Evolutionary conservation across 345 rosid species (phyloP), one percentile per base, ranked within the genome.

Genomic region (Trapa bicornis): DNA sequence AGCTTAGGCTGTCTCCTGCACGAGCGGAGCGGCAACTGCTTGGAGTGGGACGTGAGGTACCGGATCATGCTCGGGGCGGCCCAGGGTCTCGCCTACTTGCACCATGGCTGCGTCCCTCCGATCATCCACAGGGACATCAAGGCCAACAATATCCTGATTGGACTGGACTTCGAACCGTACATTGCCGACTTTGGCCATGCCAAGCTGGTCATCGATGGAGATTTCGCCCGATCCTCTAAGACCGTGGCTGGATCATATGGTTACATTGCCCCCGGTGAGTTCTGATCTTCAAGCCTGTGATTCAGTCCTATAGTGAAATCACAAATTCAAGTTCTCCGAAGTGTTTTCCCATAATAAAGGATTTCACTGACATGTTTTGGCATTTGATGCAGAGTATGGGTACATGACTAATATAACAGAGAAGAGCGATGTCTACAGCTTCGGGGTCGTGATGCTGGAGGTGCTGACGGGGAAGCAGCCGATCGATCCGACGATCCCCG

Each of bases 241-340:
- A 92, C 95, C 5, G 84, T 94, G 58, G 96, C 97, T 12, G 97
- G 99, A 65, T 91, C 97, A 15, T 94, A 87, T 67, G 97, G 99
- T 61, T 93, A 93, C 81, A 94, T 94, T 47, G 96, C 99, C 53
- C 99, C 99, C 42, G 97, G 97, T 90, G 68, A 75, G 76, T 67
- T 67, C 36, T 65, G 35, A 11, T 32, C 7, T 58, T 38, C 63
- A 32, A 58, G 63, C 7, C 7, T 41, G 43, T 41, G 7, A 41
- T 41, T 41, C 43, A 41, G 43, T 41, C 43, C 43, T 45, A 42
- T 42, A 45, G 48, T 45, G 48, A 45, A 41, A 41, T 22, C 43
- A 41, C 43, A 41, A 41, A 41, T 41, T 22, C 29, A 22, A 22
- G 29, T 22, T 0, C 29, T 22, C 29, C 29, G 29, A 22, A 22